Evolutionary conservation across 2,329 filamentous ascomycete species (phyloP).

Genomic region (Verticillium isaacii): DNA sequence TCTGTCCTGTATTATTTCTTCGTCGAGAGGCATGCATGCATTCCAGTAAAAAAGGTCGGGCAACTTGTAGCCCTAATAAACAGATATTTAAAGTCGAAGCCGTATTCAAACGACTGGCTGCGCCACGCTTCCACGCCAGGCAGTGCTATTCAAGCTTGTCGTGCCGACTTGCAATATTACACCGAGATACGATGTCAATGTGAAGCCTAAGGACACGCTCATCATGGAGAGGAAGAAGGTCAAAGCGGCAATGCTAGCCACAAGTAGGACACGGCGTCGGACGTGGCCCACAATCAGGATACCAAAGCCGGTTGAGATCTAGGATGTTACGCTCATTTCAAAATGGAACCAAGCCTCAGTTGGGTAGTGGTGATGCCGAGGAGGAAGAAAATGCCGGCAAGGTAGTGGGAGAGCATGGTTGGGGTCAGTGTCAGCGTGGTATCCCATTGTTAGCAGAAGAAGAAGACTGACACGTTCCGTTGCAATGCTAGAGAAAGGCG

Average conservation of each 20-base stretch:
- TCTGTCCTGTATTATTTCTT: no score
- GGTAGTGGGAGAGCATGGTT: background rate
- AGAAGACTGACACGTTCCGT: background rate
- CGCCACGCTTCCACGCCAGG: no score
- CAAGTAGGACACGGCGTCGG: background rate
- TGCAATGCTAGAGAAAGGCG: background rate
- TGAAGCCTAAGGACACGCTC: background rate
- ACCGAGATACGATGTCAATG: no score
- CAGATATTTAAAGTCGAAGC: no score
- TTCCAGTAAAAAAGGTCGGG: no score
- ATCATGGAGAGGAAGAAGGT: background rate
- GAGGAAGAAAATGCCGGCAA: background rate
- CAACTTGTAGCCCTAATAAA: no score
- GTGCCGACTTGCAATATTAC: no score
- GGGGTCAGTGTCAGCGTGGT: background rate
- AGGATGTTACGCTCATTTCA: background rate
- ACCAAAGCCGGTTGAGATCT: background rate
- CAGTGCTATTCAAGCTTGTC: no score
- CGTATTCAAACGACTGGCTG: no score
- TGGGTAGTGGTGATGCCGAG: background rate
- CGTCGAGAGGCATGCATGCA: no score
- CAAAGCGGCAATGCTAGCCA: background rate
- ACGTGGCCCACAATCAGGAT: background rate
- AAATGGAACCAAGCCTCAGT: background rate
- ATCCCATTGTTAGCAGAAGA: background rate